These are phyloP conservation scores for Pseudonectria buxi DNA, from an alignment of 2,329 filamentous ascomycete species.

Conservation along the genomic window DNA sequence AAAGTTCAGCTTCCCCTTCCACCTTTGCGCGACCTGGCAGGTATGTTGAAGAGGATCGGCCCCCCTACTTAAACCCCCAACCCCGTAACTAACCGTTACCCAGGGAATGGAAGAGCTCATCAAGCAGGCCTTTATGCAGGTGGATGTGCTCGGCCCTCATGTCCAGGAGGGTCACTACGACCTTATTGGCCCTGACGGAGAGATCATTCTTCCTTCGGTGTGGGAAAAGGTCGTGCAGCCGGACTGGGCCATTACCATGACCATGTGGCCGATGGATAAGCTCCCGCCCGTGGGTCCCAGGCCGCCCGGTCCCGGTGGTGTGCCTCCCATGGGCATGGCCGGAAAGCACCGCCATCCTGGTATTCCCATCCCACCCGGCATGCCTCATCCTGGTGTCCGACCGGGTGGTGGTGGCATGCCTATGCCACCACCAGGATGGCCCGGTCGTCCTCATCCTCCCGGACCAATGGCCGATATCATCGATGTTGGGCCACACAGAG, in stretches of 20 bases:
- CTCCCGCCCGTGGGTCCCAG: constrained; percentile 21
- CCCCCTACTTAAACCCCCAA: background rate
- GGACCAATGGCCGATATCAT: no score
- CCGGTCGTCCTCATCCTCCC: no score
- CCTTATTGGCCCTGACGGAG: constrained; percentile 68
- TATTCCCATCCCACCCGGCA: constrained; percentile 3
- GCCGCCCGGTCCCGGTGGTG: constrained; percentile 12
- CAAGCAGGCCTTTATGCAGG: constrained; percentile 74
- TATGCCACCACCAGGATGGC: constrained; percentile 13
- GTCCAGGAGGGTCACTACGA: constrained; percentile 77
- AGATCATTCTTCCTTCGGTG: constrained; percentile 71
- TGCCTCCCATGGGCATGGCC: constrained; percentile 1
- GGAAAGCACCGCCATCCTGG: constrained; percentile 1
- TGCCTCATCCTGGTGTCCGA: constrained; percentile 3
- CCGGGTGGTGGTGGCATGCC: constrained; percentile 5
- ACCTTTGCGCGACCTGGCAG: constrained; percentile 76
- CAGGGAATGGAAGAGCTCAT: constrained; percentile 84
- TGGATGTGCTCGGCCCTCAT: constrained; percentile 68
- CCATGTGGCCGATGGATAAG: constrained; percentile 54
- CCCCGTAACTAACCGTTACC: constrained; percentile 15
- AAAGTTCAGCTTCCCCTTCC: constrained; percentile 88
- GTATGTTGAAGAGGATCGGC: constrained; percentile 42
- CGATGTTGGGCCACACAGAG: constrained; percentile 13
- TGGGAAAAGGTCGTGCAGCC: constrained; percentile 79
- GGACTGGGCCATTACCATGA: constrained; percentile 51